Conservation (phyloP, 768 basidiomycete species). For the Trametes cingulata region DNA sequence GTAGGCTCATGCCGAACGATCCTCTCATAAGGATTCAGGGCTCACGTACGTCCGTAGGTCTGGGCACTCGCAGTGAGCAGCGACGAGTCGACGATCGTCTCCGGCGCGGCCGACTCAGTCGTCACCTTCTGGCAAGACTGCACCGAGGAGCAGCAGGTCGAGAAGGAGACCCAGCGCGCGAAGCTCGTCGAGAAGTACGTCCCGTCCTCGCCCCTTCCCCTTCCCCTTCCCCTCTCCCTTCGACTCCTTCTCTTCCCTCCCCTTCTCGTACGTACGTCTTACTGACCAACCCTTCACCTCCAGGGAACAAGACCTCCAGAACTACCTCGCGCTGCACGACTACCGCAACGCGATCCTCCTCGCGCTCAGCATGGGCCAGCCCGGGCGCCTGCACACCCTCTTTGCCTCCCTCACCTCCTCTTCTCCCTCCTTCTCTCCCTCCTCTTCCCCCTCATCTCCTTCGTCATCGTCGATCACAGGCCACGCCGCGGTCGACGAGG, state of each 20-base stretch:
- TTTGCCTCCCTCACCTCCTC: slow-evolving; percentile 62
- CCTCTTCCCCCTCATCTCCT: neutral
- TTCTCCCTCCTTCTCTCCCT: slow-evolving; percentile 17
- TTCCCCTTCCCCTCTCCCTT: too few relatives aligned
- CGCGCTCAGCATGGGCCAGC: slow-evolving; percentile 91
- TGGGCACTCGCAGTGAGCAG: slow-evolving; percentile 88
- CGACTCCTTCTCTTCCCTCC: too few relatives aligned
- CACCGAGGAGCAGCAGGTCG: slow-evolving; percentile 77
- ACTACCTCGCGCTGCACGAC: slow-evolving; percentile 85
- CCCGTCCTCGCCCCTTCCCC: too few relatives aligned
- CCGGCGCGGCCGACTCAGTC: slow-evolving; percentile 94
- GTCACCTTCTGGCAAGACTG: slow-evolving; percentile 97
- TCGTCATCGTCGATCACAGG: slow-evolving; percentile 63
- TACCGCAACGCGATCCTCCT: slow-evolving; percentile 90
- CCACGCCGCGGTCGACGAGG: slow-evolving; percentile 71
- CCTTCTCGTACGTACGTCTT: neutral
- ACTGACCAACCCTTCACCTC: neutral
- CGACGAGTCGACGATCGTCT: slow-evolving; percentile 85
- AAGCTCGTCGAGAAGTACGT: slow-evolving; percentile 81
- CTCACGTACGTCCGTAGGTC: slow-evolving; percentile 54
- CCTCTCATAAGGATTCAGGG: neutral
- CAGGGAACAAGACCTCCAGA: slow-evolving; percentile 95
- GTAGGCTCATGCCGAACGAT: slow-evolving; percentile 42
- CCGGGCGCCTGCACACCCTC: slow-evolving; percentile 78
- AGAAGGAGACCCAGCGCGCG: slow-evolving; percentile 71